A percentile compares a stretch with the other conserved stretches of the same genome.
Conservation (phyloP, 768 basidiomycete species). For the Mycena floridula region DNA sequence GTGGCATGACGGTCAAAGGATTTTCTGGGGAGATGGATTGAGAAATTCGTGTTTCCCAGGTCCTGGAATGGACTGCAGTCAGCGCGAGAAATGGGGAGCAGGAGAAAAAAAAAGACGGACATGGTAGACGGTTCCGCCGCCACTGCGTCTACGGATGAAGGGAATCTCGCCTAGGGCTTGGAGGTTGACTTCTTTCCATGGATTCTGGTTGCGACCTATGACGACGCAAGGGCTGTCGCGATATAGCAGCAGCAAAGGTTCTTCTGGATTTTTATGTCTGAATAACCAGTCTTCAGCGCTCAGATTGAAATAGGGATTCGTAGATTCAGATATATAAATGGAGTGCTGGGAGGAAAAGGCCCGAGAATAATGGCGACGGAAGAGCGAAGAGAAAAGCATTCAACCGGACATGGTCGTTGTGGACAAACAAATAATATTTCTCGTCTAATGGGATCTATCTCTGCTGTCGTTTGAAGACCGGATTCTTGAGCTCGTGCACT, state of each 20-base stretch:
- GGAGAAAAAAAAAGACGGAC: conserved; percentile 37
- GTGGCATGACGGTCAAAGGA: conserved; percentile 78
- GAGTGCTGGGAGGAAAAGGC: conserved; percentile 38
- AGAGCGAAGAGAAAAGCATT: too few relatives aligned
- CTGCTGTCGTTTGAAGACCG: conserved; percentile 79
- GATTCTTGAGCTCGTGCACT: conserved; percentile 84
- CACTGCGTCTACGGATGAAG: conserved; percentile 80
- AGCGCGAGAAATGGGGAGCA: conserved; percentile 1
- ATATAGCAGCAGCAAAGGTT: conserved; percentile 81
- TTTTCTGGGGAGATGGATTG: conserved; percentile 79
- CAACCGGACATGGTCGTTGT: too few relatives aligned
- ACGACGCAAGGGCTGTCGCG: conserved; percentile 85
- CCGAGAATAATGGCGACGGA: too few relatives aligned
- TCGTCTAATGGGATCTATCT: too few relatives aligned
- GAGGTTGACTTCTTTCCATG: conserved; percentile 95
- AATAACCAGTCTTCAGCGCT: conserved; percentile 93
- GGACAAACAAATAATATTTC: too few relatives aligned
- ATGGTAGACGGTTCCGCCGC: conserved; percentile 96
- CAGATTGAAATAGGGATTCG: conserved; percentile 85
- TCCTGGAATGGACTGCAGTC: conserved; percentile 47
- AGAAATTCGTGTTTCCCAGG: conserved; percentile 95
- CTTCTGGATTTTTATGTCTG: conserved; percentile 58
- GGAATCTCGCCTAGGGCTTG: conserved; percentile 37
- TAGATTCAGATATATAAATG: conserved; percentile 71
- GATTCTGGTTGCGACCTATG: conserved; percentile 95